phyloP scores from a whole-genome alignment of 2,329 filamentous ascomycete species.

The Mycogone perniciosa region DNA sequence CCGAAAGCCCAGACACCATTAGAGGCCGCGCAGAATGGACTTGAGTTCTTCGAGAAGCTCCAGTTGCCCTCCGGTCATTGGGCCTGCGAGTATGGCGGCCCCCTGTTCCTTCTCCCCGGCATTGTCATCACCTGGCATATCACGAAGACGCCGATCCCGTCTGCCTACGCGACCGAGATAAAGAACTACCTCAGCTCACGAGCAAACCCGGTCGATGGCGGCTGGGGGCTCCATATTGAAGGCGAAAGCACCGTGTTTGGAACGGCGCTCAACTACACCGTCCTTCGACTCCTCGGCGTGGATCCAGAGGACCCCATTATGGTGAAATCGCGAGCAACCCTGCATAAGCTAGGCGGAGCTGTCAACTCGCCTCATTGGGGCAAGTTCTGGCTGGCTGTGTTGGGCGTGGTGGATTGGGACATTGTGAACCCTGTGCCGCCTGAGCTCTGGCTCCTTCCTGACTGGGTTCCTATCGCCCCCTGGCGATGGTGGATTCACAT shows the following conservation, averaged over 20 bases:
- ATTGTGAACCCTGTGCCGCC: conserved; percentile 91
- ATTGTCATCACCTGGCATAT: conserved; percentile 81
- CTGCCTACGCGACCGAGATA: conserved; percentile 77
- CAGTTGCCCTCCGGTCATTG: conserved; percentile 88
- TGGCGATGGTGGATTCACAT: conserved; percentile 99
- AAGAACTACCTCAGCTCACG: conserved; percentile 86
- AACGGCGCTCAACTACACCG: conserved; percentile 80
- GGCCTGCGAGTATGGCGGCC: conserved; percentile 96
- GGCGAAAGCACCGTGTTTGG: conserved; percentile 89
- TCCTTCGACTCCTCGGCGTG: conserved; percentile 74
- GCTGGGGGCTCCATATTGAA: conserved; percentile 95
- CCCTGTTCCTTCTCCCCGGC: conserved; percentile 89
- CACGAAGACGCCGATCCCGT: conserved; percentile 79
- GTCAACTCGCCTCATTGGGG: conserved; percentile 84
- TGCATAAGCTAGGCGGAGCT: conserved; percentile 83
- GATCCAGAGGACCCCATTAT: conserved; percentile 77
- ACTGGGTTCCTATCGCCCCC: conserved; percentile 83
- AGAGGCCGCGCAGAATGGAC: conserved; percentile 72
- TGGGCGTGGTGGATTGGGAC: conserved; percentile 83
- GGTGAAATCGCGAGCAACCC: conserved; percentile 72
- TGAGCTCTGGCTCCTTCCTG: conserved; percentile 86
- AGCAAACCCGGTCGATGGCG: conserved; percentile 81
- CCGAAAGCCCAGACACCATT: conserved; percentile 65
- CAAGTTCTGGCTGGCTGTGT: conserved; percentile 88
- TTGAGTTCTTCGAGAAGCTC: conserved; percentile 82